Conservation (phyloP, 257 asterid species). For the Solanum habrochaites region DNA sequence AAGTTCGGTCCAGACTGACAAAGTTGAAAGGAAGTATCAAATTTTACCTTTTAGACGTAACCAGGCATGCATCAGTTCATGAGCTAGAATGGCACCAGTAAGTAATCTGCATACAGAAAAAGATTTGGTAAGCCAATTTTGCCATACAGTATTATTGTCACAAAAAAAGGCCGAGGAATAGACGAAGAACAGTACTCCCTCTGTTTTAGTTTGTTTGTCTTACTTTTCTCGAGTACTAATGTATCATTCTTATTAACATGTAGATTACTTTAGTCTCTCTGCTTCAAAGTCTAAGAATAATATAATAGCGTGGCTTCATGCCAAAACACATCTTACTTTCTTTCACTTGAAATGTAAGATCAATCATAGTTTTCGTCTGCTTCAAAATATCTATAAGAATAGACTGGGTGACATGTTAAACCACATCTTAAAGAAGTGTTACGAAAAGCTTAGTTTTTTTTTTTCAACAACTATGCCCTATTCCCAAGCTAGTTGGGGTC, state of each 20-base stretch:
- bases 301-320: not conserved
- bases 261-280: not conserved
- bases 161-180: not conserved
- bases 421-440: not conserved
- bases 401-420: not conserved
- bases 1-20: not conserved
- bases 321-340: not conserved
- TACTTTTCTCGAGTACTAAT: not conserved
- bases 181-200: not conserved
- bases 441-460: not conserved
- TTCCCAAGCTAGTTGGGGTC: not conserved
- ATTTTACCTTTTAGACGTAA: constrained; percentile 70
- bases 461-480: not conserved
- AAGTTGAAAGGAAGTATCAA: not conserved
- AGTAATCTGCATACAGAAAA: constrained; percentile 49
- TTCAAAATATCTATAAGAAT: not conserved
- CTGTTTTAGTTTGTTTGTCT: not conserved
- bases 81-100: constrained; percentile 96
- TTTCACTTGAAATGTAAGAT: not conserved
- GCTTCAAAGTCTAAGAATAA: not conserved
- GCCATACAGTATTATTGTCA: not conserved
- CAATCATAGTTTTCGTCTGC: not conserved
- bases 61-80: constrained; percentile 99
- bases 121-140: not conserved
- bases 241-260: not conserved